Conservation (phyloP, 2,329 filamentous ascomycete genomes). For the Zasmidium citrigriseum region DNA sequence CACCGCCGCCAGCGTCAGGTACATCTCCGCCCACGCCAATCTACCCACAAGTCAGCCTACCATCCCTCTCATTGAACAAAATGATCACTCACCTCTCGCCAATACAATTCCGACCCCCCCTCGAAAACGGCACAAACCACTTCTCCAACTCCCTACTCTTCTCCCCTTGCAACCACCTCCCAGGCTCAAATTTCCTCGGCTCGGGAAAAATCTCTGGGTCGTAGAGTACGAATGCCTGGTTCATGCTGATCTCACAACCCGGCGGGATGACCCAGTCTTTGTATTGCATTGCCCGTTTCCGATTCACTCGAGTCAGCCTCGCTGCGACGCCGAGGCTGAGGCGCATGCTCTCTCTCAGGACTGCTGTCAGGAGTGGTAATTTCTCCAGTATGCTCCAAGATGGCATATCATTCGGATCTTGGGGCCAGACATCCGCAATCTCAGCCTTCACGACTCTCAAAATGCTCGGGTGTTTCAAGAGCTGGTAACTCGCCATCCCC, state of each 20-base stretch:
- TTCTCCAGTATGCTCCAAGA: conserved; percentile 13
- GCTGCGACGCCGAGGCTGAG: conserved; percentile 23
- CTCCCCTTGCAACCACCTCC: conserved; percentile 43
- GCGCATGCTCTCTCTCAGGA: conserved; percentile 26
- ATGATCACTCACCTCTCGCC: not conserved
- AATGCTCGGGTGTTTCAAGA: conserved; percentile 24
- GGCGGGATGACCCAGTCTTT: conserved; percentile 16
- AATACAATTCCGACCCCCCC: not conserved
- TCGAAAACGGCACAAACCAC: not conserved
- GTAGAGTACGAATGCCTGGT: conserved; percentile 32
- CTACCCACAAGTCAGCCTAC: not conserved
- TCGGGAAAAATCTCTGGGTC: conserved; percentile 32
- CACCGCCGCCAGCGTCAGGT: no score
- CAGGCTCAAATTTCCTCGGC: conserved; percentile 43
- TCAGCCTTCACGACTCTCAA: conserved; percentile 39
- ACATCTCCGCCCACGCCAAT: no score
- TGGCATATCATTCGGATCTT: not conserved
- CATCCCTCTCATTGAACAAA: not conserved
- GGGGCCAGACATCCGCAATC: conserved; percentile 24
- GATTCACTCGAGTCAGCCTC: conserved; percentile 22
- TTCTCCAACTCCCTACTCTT: not conserved
- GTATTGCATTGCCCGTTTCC: conserved; percentile 15
- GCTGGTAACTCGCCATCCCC: not conserved
- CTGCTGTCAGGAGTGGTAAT: conserved; percentile 23
- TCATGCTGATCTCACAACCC: conserved; percentile 30